A percentile compares a stretch with the other conserved stretches of the same genome.
Evolutionary conservation across 306 rosid species (phyloP).

Genomic region (Lathyrus tuberosus): DNA sequence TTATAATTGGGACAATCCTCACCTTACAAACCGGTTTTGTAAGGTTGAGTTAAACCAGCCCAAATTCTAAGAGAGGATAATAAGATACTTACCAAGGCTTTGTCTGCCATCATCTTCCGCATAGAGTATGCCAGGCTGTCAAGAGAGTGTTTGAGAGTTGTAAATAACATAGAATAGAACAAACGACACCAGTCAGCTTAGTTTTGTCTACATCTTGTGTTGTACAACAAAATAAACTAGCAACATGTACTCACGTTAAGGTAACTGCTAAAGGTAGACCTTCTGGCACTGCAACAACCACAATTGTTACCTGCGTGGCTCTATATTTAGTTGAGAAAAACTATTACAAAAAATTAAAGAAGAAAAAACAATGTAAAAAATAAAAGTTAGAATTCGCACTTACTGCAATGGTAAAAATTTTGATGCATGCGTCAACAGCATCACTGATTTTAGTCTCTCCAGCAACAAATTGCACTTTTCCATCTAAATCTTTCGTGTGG

Average conservation of each 20-base stretch:
- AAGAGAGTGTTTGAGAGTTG: slow-evolving; percentile 27
- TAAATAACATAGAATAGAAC: slow-evolving; percentile 36
- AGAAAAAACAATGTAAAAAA: neutral
- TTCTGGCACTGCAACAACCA: slow-evolving; percentile 99
- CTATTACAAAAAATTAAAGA: slow-evolving; percentile 23
- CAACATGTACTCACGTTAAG: slow-evolving; percentile 70
- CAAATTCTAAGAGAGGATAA: neutral
- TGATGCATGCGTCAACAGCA: slow-evolving; percentile 65
- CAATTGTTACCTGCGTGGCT: slow-evolving; percentile 86
- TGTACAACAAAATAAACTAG: slow-evolving; percentile 28
- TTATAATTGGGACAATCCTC: too few species aligned
- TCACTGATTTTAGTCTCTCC: slow-evolving; percentile 61
- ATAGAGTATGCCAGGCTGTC: slow-evolving; percentile 92
- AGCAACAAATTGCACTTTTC: slow-evolving; percentile 51
- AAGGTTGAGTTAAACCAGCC: too few species aligned
- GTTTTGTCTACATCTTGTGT: slow-evolving; percentile 22
- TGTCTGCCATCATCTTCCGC: slow-evolving; percentile 99
- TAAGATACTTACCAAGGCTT: slow-evolving; percentile 75
- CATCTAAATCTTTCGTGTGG: slow-evolving; percentile 52
- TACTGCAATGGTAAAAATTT: slow-evolving; percentile 92
- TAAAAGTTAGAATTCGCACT: slow-evolving; percentile 46
- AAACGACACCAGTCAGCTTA: slow-evolving; percentile 15
- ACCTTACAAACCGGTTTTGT: too few species aligned
- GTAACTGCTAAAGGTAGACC: slow-evolving; percentile 99
- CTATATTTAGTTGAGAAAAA: slow-evolving; percentile 44